Evolutionary conservation across 2,329 filamentous ascomycete genomes (phyloP).

Genomic region (Diaporthe sp.): DNA sequence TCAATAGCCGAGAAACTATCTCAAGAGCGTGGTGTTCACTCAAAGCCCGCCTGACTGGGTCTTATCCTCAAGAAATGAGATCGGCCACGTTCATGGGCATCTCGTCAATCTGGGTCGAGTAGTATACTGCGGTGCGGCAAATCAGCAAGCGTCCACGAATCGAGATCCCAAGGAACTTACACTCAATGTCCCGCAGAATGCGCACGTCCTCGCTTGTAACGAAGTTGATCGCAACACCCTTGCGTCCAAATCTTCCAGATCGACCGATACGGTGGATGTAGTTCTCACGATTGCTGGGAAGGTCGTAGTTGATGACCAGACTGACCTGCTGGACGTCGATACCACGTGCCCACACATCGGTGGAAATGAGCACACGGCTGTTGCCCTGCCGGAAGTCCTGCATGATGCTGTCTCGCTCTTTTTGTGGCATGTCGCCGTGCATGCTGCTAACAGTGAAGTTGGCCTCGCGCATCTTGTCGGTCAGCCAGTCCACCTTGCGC

Average conservation of each 20-base stretch:
- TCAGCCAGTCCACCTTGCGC: slow-evolving; percentile 99
- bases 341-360: slow-evolving; percentile 97
- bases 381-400: slow-evolving; percentile 99
- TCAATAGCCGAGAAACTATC: not conserved
- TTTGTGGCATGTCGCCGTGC: slow-evolving; percentile 99
- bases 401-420: slow-evolving; percentile 99
- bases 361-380: slow-evolving; percentile 98
- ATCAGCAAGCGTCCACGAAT: slow-evolving; percentile 26
- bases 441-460: slow-evolving; percentile 99
- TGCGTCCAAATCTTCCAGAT: slow-evolving; percentile 99
- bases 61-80: slow-evolving; percentile 71
- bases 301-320: slow-evolving; percentile 99
- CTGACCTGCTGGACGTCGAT: slow-evolving; percentile 99
- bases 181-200: slow-evolving; percentile 99
- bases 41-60: not conserved
- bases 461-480: slow-evolving; percentile 97
- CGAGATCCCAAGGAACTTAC: slow-evolving; percentile 53
- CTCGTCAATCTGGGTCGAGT: slow-evolving; percentile 99
- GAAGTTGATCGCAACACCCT: slow-evolving; percentile 99
- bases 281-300: slow-evolving; percentile 99
- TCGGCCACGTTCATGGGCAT: slow-evolving; percentile 97
- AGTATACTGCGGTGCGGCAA: slow-evolving; percentile 73
- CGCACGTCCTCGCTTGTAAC: slow-evolving; percentile 98
- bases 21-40: not conserved
- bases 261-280: slow-evolving; percentile 99